Conservation (phyloP, 2,329 filamentous ascomycete genomes). For the Biscogniauxia marginata region DNA sequence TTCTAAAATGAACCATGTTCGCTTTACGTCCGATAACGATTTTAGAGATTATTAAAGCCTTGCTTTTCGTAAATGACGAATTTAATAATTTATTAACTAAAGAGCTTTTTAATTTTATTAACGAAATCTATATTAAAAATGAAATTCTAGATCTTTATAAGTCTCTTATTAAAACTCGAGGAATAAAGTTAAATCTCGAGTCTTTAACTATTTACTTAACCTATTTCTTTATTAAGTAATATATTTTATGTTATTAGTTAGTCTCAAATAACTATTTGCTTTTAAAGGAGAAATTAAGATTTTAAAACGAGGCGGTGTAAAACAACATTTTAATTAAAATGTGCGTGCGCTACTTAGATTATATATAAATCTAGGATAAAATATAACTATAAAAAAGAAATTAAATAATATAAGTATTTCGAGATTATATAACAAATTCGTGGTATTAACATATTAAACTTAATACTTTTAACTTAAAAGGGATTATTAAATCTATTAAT, state of each 20-base stretch:
- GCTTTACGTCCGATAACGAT: slow-evolving; percentile 9
- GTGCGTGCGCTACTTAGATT: slow-evolving; percentile 13
- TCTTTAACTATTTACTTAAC: slow-evolving; percentile 10
- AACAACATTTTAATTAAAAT: slow-evolving; percentile 8
- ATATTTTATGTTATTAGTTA: slow-evolving; percentile 8
- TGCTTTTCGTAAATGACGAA: slow-evolving; percentile 8
- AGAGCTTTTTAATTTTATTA: slow-evolving; percentile 11
- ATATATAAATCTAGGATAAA: neutral
- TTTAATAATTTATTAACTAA: neutral
- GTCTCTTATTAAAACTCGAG: slow-evolving; percentile 10
- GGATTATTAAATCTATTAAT: neutral
- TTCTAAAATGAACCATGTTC: slow-evolving; percentile 34
- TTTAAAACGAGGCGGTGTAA: slow-evolving; percentile 6
- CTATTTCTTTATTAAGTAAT: slow-evolving; percentile 15
- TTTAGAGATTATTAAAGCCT: slow-evolving; percentile 7
- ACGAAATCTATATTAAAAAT: slow-evolving; percentile 9
- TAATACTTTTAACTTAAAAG: neutral
- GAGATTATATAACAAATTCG: slow-evolving; percentile 1
- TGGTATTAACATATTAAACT: slow-evolving; percentile 1
- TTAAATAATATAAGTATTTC: neutral
- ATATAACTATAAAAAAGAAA: neutral
- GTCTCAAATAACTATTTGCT: neutral
- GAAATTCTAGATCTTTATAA: slow-evolving; percentile 12
- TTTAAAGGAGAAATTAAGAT: slow-evolving; percentile 3
- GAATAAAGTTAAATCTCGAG: neutral